phyloP scores from a whole-genome alignment of 139 green algal species.

The Helicosporidium sp. region DNA sequence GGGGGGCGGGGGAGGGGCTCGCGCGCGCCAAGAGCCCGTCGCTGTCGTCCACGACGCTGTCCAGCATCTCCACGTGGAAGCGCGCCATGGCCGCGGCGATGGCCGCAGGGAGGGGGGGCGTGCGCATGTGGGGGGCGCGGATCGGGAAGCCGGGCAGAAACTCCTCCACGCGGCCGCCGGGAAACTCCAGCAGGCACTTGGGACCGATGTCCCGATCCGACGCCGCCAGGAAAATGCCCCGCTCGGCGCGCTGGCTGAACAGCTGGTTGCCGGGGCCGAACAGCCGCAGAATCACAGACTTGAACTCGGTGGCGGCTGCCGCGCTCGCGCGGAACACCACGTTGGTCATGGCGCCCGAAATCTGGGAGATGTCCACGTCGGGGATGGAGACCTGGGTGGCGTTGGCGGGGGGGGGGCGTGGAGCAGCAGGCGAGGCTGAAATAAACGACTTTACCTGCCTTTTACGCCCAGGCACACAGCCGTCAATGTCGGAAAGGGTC shows the following conservation, averaged over 20 bases:
- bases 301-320: not conserved
- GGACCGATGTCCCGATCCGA: conserved; percentile 28
- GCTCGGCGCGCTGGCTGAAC: conserved; percentile 26
- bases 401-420: not conserved
- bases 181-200: conserved; percentile 31
- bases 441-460: too few species aligned
- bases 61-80: conserved; percentile 31
- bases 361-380: conserved; percentile 8
- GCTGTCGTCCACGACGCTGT: not conserved
- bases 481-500: too few species aligned
- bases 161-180: conserved; percentile 39
- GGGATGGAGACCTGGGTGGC: not conserved
- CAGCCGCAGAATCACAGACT: conserved; percentile 10
- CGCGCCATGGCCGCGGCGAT: conserved; percentile 29
- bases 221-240: conserved; percentile 21
- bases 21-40: too few species aligned
- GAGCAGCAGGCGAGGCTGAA: not conserved
- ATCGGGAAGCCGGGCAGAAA: conserved; percentile 29
- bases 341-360: conserved; percentile 43
- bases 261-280: conserved; percentile 19
- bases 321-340: conserved; percentile 25
- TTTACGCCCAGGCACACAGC: too few species aligned
- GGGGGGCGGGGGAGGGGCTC: too few species aligned
- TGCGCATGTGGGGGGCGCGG: conserved; percentile 13
- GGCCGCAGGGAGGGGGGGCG: conserved; percentile 9